These are phyloP conservation scores for Sugiyamaella mastotermitis DNA, from an alignment of 805 yeast genomes.

Conservation along the genomic window DNA sequence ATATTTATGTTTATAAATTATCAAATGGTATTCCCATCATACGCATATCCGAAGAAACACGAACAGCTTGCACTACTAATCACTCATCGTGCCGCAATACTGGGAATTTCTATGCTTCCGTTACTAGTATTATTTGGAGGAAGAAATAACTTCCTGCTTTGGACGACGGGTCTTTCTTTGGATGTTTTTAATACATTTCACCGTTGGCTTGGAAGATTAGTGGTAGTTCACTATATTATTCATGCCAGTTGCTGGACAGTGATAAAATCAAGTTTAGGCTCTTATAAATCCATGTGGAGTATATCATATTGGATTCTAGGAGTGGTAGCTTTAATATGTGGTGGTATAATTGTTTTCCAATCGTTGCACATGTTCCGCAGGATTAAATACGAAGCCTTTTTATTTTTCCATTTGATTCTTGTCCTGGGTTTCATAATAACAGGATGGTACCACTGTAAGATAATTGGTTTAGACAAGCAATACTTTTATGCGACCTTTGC, in stretches of 20 bases:
- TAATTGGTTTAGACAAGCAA: conserved; percentile 38
- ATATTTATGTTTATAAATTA: conserved; percentile 21
- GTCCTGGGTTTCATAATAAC: conserved; percentile 49
- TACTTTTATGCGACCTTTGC: conserved; percentile 50
- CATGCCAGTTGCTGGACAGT: conserved; percentile 53
- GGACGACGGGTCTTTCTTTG: conserved; percentile 56
- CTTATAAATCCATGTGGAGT: conserved; percentile 22
- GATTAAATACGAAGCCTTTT: conserved; percentile 52
- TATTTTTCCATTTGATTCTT: conserved; percentile 50
- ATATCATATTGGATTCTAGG: conserved; percentile 32
- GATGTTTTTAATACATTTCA: conserved; percentile 59
- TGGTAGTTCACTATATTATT: conserved; percentile 42
- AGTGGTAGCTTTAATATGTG: conserved; percentile 36
- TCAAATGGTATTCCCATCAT: conserved; percentile 10
- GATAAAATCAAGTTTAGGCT: conserved; percentile 34
- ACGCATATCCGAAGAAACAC: conserved; percentile 1
- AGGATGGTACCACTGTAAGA: conserved; percentile 52
- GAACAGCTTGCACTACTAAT: conserved; percentile 5
- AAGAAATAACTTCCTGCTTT: conserved; percentile 62
- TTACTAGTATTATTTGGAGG: conserved; percentile 54
- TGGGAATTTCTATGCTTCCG: conserved; percentile 3
- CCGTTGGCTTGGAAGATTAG: conserved; percentile 52
- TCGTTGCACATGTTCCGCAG: conserved; percentile 50
- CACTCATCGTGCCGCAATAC: conserved; percentile 4
- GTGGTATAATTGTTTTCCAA: conserved; percentile 42